Conservation (phyloP, 805 yeast species). For the Candida sithepensis region DNA sequence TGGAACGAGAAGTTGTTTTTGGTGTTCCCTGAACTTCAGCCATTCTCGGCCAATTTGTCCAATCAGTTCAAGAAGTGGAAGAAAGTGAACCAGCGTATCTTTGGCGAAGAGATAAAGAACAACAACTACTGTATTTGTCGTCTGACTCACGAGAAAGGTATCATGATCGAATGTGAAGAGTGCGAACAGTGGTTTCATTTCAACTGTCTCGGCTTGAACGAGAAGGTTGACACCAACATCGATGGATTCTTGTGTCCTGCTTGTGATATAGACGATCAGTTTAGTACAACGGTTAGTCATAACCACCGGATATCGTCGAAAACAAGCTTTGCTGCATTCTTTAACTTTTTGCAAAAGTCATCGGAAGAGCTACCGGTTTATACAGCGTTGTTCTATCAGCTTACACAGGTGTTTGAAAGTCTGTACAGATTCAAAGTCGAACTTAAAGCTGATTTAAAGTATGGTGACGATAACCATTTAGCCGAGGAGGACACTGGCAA, state of each 20-base stretch:
- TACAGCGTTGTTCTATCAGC: slow-evolving; percentile 15
- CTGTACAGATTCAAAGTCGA: slow-evolving; percentile 9
- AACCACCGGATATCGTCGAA: slow-evolving; percentile 6
- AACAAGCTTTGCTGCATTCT: slow-evolving; percentile 11
- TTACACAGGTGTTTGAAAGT: slow-evolving; percentile 12
- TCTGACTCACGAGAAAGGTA: slow-evolving; percentile 48
- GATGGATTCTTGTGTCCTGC: slow-evolving; percentile 49
- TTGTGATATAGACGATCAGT: slow-evolving; percentile 38
- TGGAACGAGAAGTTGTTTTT: slow-evolving; percentile 14
- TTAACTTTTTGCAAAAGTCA: slow-evolving; percentile 13
- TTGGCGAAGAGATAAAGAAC: slow-evolving; percentile 16
- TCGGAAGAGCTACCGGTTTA: slow-evolving; percentile 10
- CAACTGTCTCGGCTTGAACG: slow-evolving; percentile 44
- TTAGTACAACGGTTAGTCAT: slow-evolving; percentile 18
- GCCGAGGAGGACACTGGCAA: slow-evolving; percentile 23
- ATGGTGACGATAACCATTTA: slow-evolving; percentile 18
- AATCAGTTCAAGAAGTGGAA: slow-evolving; percentile 9
- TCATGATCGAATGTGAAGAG: slow-evolving; percentile 66
- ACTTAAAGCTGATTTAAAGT: slow-evolving; percentile 5
- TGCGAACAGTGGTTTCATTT: slow-evolving; percentile 75
- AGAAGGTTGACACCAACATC: slow-evolving; percentile 27
- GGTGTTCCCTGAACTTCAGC: slow-evolving; percentile 8
- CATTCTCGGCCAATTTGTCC: slow-evolving; percentile 13
- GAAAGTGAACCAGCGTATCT: slow-evolving; percentile 10
- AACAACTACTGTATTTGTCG: slow-evolving; percentile 60